phyloP scores from a whole-genome alignment of 2,329 filamentous ascomycete genomes.

The Aureobasidium mangrovei region DNA sequence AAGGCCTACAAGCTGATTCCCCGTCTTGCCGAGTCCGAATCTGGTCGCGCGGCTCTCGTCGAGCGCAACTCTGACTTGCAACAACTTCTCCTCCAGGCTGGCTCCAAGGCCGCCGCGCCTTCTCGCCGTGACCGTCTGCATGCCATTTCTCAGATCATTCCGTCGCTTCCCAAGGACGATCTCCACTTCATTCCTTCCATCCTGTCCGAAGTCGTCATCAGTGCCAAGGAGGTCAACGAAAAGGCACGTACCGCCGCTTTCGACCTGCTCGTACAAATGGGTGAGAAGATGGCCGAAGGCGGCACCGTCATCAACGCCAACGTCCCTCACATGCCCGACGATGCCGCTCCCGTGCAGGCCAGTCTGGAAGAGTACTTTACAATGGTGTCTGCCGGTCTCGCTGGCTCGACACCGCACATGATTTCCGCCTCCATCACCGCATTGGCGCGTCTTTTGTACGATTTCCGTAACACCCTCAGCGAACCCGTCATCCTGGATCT shows the following conservation, averaged over 20 bases:
- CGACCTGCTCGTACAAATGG: constrained; percentile 81
- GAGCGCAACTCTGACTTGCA: constrained; percentile 74
- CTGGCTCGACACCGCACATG: constrained; percentile 90
- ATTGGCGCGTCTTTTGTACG: constrained; percentile 83
- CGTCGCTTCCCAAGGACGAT: constrained; percentile 64
- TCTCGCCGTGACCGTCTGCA: constrained; percentile 78
- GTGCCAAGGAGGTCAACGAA: constrained; percentile 96
- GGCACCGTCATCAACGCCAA: constrained; percentile 75
- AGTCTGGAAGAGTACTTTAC: constrained; percentile 94
- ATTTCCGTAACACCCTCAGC: constrained; percentile 67
- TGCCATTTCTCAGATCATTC: constrained; percentile 71
- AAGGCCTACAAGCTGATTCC: constrained; percentile 98
- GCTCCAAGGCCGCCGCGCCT: constrained; percentile 78
- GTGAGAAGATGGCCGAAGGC: constrained; percentile 67
- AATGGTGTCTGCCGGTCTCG: constrained; percentile 94
- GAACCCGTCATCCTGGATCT: constrained; percentile 68
- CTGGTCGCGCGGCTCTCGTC: constrained; percentile 64
- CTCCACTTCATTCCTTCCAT: constrained; percentile 91
- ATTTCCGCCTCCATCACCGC: constrained; percentile 95
- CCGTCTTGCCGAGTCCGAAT: constrained; percentile 71
- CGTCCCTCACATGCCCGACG: constrained; percentile 71
- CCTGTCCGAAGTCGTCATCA: constrained; percentile 88
- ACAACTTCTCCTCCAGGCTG: constrained; percentile 65
- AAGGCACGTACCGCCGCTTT: constrained; percentile 84
- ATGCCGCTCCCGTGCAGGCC: constrained; percentile 68